Evolutionary conservation across 352 stramenopile genomes (phyloP).

Genomic region (Thalassiosira oceanica): DNA sequence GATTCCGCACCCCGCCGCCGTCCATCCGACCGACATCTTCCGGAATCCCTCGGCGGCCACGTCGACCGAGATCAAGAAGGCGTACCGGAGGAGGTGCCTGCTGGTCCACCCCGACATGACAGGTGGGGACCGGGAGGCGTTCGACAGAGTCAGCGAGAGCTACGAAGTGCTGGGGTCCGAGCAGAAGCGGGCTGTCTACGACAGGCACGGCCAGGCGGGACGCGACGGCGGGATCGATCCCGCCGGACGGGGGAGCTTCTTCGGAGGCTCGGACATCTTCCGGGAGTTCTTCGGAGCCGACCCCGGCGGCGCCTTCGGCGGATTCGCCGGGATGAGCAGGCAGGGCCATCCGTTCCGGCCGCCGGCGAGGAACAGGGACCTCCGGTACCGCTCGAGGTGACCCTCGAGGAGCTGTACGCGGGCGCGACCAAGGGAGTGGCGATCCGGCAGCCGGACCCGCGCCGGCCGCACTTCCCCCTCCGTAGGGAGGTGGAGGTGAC

Average conservation of each 20-base stretch:
- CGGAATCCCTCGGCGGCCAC: conserved; percentile 80
- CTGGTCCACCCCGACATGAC: conserved; percentile 90
- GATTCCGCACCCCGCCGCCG: too few species aligned
- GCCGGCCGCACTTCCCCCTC: conserved; percentile 88
- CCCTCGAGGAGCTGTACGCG: conserved; percentile 98
- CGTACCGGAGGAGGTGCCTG: conserved; percentile 92
- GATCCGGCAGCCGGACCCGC: conserved; percentile 89
- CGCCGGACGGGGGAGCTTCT: conserved; percentile 14
- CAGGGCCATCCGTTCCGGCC: too few species aligned
- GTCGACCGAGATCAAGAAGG: conserved; percentile 91
- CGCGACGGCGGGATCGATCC: conserved; percentile 70
- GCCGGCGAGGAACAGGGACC: conserved; percentile 56
- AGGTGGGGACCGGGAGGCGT: conserved; percentile 66
- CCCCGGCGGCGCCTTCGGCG: background rate
- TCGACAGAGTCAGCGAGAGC: conserved; percentile 92
- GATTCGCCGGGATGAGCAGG: background rate
- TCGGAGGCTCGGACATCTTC: conserved; percentile 27
- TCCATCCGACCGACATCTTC: conserved; percentile 87
- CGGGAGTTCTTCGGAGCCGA: conserved; percentile 25
- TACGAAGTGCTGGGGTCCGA: conserved; percentile 92
- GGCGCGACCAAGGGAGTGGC: conserved; percentile 93
- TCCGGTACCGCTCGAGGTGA: conserved; percentile 90
- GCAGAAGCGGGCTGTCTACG: conserved; percentile 88
- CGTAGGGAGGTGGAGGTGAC: conserved; percentile 96
- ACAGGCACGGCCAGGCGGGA: conserved; percentile 92